A percentile compares a stretch with the other conserved stretches of the same genome.
Evolutionary conservation across 805 yeast species (phyloP).

Genomic region (Schizosaccharomyces pombe): DNA sequence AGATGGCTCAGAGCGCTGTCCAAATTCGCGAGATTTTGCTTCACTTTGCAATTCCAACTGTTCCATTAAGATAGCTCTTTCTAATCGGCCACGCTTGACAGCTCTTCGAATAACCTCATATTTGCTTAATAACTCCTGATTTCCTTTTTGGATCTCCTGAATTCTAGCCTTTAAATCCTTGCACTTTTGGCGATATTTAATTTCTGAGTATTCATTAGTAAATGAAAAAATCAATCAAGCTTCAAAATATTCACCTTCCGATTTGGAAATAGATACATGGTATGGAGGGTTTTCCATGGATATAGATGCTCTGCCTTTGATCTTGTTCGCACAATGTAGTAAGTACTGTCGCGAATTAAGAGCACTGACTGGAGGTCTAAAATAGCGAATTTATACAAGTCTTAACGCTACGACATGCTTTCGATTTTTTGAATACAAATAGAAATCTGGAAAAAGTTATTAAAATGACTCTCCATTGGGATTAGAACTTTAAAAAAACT

Average conservation of each 20-base stretch:
- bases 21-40: conserved; percentile 9
- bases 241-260: background rate
- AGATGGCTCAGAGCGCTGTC: background rate
- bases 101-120: conserved; percentile 54
- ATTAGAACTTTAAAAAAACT: no score
- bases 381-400: no score
- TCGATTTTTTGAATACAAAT: no score
- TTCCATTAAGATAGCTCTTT: conserved; percentile 59
- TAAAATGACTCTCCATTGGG: no score
- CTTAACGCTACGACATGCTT: no score
- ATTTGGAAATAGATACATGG: background rate
- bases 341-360: no score
- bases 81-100: conserved; percentile 57
- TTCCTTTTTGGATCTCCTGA: conserved; percentile 47
- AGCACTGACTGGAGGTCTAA: no score
- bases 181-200: conserved; percentile 35
- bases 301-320: no score
- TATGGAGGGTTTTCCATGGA: no score
- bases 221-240: background rate
- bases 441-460: no score
- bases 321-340: no score
- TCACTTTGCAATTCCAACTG: conserved; percentile 34
- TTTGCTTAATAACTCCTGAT: conserved; percentile 52
- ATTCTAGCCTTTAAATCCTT: conserved; percentile 47
- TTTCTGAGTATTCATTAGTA: background rate